Conservation (phyloP, 495 filamentous ascomycete genomes). For the Aspergillus panamensis region DNA sequence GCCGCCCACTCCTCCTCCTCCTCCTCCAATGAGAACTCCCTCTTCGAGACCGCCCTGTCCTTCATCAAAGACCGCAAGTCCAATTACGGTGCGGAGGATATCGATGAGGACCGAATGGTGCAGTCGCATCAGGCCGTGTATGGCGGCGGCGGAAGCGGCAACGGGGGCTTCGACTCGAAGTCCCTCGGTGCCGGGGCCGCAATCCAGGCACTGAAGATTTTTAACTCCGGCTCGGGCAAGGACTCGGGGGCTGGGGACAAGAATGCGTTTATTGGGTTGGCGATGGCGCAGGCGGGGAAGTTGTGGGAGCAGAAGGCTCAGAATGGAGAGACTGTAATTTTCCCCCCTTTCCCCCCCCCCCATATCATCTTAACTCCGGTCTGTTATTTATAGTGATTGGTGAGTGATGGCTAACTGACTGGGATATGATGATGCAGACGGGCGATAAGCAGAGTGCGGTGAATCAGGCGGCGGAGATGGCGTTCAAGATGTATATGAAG, state of each 20-base stretch:
- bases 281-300: conserved; percentile 64
- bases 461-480: conserved; percentile 58
- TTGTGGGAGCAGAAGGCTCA: conserved; percentile 57
- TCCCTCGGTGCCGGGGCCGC: conserved; percentile 59
- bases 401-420: no score
- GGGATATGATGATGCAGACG: conserved; percentile 21
- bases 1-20: conserved; percentile 34
- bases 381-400: background rate
- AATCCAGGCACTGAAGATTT: conserved; percentile 68
- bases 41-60: conserved; percentile 50
- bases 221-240: conserved; percentile 37
- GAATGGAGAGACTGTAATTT: conserved; percentile 47
- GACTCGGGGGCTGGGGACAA: conserved; percentile 38
- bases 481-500: conserved; percentile 69
- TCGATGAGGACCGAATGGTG: conserved; percentile 57
- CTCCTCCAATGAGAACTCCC: conserved; percentile 28
- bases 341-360: conserved; percentile 13
- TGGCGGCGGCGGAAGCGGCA: conserved; percentile 33
- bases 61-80: conserved; percentile 46
- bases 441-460: conserved; percentile 61
- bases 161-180: conserved; percentile 32
- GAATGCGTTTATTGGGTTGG: conserved; percentile 62
- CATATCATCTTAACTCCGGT: conserved; percentile 10
- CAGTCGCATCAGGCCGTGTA: conserved; percentile 56
- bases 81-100: conserved; percentile 31